These are phyloP conservation scores for Juncus inflexus DNA, from an alignment of 176 grass and related monocot species.

Conservation along the genomic window DNA sequence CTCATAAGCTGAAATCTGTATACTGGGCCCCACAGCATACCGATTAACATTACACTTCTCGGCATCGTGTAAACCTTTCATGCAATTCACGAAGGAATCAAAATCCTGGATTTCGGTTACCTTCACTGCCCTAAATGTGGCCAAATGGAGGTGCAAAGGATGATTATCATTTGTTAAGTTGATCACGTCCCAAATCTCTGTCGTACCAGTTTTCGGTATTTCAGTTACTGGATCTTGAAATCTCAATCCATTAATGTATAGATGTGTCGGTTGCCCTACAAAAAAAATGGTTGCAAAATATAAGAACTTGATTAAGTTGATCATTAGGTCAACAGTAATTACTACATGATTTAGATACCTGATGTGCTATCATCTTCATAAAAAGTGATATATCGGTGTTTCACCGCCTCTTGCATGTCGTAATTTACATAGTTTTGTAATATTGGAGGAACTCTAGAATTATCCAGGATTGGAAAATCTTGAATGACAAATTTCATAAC, in stretches of 20 bases:
- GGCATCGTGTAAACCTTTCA: conserved; percentile 24
- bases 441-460: conserved; percentile 31
- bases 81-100: conserved; percentile 31
- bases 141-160: conserved; percentile 75
- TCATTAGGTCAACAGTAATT: too few relatives aligned
- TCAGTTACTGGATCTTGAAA: conserved; percentile 69
- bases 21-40: conserved; percentile 20
- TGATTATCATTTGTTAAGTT: conserved; percentile 70
- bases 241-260: conserved; percentile 75
- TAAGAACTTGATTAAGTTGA: too few relatives aligned
- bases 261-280: conserved; percentile 29
- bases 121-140: conserved; percentile 41
- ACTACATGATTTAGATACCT: background rate
- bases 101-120: conserved; percentile 19
- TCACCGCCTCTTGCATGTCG: conserved; percentile 28
- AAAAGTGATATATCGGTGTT: conserved; percentile 41
- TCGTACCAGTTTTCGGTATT: conserved; percentile 41
- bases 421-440: conserved; percentile 33
- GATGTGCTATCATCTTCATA: conserved; percentile 56
- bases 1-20: conserved; percentile 20
- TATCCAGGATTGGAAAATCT: background rate
- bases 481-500: conserved; percentile 52
- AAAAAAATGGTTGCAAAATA: background rate
- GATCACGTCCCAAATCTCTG: conserved; percentile 79
- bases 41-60: conserved; percentile 8